A percentile compares a stretch with the other conserved stretches of the same genome.
Conservation (phyloP, 1,284 basidiomycete genomes). For the Trametes pubescens region DNA sequence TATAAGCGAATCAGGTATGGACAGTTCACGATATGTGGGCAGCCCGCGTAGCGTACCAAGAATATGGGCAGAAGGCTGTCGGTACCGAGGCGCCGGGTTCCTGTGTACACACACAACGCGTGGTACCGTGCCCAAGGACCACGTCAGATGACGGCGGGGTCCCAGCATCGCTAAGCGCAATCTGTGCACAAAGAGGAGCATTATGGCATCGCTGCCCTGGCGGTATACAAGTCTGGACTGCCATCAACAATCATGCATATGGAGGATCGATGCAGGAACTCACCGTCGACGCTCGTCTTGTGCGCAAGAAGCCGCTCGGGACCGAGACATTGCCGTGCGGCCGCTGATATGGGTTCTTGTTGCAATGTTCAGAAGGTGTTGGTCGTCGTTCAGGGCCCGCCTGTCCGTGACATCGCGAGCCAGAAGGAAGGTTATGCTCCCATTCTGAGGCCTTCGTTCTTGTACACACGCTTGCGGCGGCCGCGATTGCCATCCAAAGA, state of each 20-base stretch:
- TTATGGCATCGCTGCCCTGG: background rate
- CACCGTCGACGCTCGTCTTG: background rate
- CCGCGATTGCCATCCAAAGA: background rate
- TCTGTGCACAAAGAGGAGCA: background rate
- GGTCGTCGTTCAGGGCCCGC: background rate
- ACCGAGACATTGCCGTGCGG: background rate
- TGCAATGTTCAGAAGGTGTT: background rate
- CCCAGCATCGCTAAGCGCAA: background rate
- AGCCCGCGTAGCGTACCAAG: background rate
- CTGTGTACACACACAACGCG: conserved; percentile 1
- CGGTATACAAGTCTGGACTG: background rate
- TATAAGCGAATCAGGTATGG: conserved; percentile 5
- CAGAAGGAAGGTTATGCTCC: background rate
- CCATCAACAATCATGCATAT: background rate
- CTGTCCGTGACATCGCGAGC: conserved; percentile 4
- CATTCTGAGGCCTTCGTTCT: background rate
- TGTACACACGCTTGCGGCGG: conserved; percentile 1
- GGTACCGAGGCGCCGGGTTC: conserved; percentile 10
- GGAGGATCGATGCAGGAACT: background rate
- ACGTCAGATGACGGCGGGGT: conserved; percentile 7
- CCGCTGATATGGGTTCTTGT: background rate
- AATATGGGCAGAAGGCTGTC: conserved; percentile 5
- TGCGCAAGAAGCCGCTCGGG: background rate
- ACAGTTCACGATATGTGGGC: conserved; percentile 2
- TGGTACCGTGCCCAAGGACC: background rate